Evolutionary conservation across 1,139 yeast genomes (phyloP), one percentile per base, ranked within the genome.

Genomic region (Candida anutae): DNA sequence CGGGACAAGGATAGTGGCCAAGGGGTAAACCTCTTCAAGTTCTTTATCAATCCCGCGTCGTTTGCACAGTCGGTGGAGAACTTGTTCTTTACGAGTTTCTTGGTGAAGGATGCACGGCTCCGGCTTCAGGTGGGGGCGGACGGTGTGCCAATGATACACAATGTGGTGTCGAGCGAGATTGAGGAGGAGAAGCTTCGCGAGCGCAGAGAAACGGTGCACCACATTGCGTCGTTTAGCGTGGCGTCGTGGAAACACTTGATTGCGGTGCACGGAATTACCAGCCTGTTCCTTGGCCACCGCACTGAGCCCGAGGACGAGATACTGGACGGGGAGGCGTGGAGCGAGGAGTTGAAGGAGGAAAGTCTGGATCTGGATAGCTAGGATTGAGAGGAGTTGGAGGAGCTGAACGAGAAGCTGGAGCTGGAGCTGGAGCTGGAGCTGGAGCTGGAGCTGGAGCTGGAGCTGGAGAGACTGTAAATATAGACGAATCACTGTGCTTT

Each of bases 11-110:
- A 48, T 48, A 28, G 52, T 46, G 16, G 48, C 15, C 45, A 48
- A 6, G 69, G 66, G 2, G 62, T 85, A 8, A 75, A 74, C 34
- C 58, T 85, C 30, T 82, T 74, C 46, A 59, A 65, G 35, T 78
- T 82, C 41, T 70, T 84, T 34, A 61, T 87, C 21, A 76, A 88
- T 45, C 95, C 95, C 0, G 32, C 55, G 6, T 78, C 90, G 5
- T 88, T 80, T 52, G 65, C 81, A 2, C 88, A 81, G 46, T 72
- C 90, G 4, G 75, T 87, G 4, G 96, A 88, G 46, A 85, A 84
- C 46, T 55, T 88, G 40, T 88, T 87, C 46, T 82, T 78, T 45
- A 68, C 83, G 2, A 81, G 94, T 48, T 87, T 87, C 45, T 57
- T 88, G 27, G 70, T 85, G 4, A 73, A 77, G 43, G 94, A 83